These are phyloP conservation scores for Phytophthora sansomeana DNA, from an alignment of 352 stramenopile species.

Conservation along the genomic window DNA sequence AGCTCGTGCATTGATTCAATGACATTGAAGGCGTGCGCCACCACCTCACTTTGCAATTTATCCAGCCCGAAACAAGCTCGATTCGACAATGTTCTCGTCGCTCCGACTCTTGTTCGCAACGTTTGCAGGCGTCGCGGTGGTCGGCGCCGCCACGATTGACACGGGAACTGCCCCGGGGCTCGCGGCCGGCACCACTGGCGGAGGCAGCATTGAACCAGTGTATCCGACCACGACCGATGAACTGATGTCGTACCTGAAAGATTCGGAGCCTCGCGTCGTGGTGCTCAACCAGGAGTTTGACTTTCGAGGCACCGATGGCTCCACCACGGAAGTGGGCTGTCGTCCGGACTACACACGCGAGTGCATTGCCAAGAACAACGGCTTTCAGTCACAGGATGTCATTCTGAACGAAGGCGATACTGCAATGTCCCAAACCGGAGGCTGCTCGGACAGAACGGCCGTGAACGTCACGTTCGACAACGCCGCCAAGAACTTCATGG, in stretches of 20 bases:
- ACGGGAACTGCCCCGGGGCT: conserved; percentile 20
- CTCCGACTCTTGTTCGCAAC: neutral
- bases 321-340: conserved; percentile 24
- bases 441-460: conserved; percentile 31
- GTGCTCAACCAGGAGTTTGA: conserved; percentile 25
- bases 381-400: conserved; percentile 39
- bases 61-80: neutral
- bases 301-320: conserved; percentile 26
- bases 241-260: conserved; percentile 27
- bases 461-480: conserved; percentile 50
- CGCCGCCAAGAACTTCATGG: conserved; percentile 38
- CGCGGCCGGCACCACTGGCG: conserved; percentile 29
- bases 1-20: neutral
- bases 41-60: conserved; percentile 1
- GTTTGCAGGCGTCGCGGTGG: neutral
- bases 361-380: conserved; percentile 46
- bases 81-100: conserved; percentile 1
- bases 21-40: too few species aligned
- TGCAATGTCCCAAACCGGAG: conserved; percentile 44
- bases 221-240: conserved; percentile 29
- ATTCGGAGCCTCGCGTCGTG: conserved; percentile 24
- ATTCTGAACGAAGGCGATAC: conserved; percentile 40
- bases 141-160: conserved; percentile 7
- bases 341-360: conserved; percentile 33
- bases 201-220: conserved; percentile 18